A percentile compares a stretch with the other conserved stretches of the same genome.
phyloP scores from a whole-genome alignment of 768 basidiomycete species.

The Clathrus columnatus region DNA sequence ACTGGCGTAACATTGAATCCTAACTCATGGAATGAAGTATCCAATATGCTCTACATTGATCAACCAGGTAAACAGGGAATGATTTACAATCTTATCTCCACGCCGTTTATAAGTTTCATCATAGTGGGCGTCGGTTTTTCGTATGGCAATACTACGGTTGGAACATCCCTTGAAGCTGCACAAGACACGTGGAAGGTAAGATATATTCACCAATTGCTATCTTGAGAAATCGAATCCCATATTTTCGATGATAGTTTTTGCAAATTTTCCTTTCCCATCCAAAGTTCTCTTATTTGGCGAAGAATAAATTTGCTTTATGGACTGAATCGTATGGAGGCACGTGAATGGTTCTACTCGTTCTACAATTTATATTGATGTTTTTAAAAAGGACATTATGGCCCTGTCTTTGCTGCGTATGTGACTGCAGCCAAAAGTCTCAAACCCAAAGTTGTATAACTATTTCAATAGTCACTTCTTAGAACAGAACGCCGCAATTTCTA shows the following conservation, averaged over 20 bases:
- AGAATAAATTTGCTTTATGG: conserved; percentile 48
- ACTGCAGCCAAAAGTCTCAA: too few species aligned
- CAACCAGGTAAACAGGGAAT: conserved; percentile 37
- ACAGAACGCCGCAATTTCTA: conserved; percentile 49
- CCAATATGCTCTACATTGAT: conserved; percentile 54
- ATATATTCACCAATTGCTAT: background rate
- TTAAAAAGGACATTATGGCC: conserved; percentile 35
- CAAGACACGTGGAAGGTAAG: conserved; percentile 48
- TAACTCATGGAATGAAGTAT: conserved; percentile 49
- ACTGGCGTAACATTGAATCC: conserved; percentile 41
- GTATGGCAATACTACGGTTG: conserved; percentile 40
- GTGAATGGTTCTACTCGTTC: too few species aligned
- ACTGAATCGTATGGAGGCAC: conserved; percentile 40
- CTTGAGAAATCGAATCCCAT: background rate
- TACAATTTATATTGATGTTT: background rate
- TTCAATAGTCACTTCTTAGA: conserved; percentile 37
- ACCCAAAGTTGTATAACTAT: background rate
- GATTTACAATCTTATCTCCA: background rate
- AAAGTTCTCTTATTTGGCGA: conserved; percentile 40
- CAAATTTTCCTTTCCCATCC: conserved; percentile 53
- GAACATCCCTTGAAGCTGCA: conserved; percentile 46
- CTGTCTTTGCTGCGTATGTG: conserved; percentile 25
- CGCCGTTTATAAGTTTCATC: background rate
- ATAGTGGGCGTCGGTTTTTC: conserved; percentile 51
- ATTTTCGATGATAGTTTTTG: conserved; percentile 21